Evolutionary conservation across 257 asterid genomes (phyloP).

Genomic region (Ballota nigra): DNA sequence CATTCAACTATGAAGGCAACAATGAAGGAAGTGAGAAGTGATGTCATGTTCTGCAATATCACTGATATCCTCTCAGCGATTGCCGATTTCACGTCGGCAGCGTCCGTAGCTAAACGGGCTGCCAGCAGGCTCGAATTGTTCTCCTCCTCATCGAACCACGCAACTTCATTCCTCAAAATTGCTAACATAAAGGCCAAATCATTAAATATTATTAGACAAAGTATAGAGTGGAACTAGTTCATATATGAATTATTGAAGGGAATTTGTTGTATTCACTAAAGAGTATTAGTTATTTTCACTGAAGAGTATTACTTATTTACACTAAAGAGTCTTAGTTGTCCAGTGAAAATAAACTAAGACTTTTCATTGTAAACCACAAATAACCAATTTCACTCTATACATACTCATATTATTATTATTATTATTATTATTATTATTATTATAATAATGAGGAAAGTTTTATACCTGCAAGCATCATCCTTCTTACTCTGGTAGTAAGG

Average conservation of each 20-base stretch:
- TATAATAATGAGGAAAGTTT: neutral
- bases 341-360: too few relatives aligned
- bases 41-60: constrained; percentile 93
- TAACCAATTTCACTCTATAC: too few relatives aligned
- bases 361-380: too few relatives aligned
- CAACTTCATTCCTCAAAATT: constrained; percentile 90
- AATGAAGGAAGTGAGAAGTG: constrained; percentile 93
- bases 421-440: neutral
- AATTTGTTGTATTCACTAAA: too few relatives aligned
- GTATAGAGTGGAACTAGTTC: too few relatives aligned
- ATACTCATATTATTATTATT: too few relatives aligned
- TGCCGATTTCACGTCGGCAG: constrained; percentile 95
- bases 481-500: constrained; percentile 87
- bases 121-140: constrained; percentile 90
- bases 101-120: constrained; percentile 88
- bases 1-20: constrained; percentile 98
- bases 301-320: too few relatives aligned
- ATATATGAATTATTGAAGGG: too few relatives aligned
- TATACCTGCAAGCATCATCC: constrained; percentile 98
- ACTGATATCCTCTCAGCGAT: constrained; percentile 98
- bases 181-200: constrained; percentile 40
- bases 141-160: constrained; percentile 99
- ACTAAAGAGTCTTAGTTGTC: too few relatives aligned
- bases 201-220: too few relatives aligned
- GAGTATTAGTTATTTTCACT: too few relatives aligned